Conservation (phyloP, 345 rosid species). For the Eucalyptus sideroxylon region DNA sequence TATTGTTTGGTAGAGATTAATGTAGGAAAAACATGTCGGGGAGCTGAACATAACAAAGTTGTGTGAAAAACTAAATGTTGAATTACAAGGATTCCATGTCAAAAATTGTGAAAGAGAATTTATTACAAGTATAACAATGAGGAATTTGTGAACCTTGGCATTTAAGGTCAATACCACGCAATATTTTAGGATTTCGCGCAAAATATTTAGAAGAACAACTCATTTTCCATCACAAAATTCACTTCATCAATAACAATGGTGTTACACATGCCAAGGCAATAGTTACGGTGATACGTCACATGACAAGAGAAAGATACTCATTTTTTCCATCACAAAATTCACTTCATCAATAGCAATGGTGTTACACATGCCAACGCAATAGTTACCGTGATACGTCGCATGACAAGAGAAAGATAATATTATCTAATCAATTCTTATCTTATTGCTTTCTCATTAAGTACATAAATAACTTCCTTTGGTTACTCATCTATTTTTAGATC, state of each 20-base stretch:
- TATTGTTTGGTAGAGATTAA: not conserved
- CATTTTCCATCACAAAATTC: not conserved
- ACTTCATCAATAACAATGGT: not conserved
- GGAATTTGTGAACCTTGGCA: not conserved
- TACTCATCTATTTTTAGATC: not conserved
- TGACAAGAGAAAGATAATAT: not conserved
- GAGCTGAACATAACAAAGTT: not conserved
- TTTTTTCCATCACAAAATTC: not conserved
- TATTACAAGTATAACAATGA: not conserved
- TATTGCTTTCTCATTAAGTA: not conserved
- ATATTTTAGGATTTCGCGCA: not conserved
- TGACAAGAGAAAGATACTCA: not conserved
- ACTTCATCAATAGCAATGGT: too few species aligned
- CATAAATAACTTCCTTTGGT: not conserved
- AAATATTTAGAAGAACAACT: not conserved
- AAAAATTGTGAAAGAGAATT: not conserved
- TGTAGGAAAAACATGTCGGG: not conserved
- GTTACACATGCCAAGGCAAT: not conserved
- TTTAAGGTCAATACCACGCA: not conserved
- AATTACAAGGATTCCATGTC: not conserved
- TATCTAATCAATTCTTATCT: not conserved
- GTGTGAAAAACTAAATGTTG: not conserved
- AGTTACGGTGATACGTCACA: accelerated
- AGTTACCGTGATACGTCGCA: too few species aligned
- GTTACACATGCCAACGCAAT: too few species aligned